phyloP scores from a whole-genome alignment of 345 rosid species.

The Brassica rapa region DNA sequence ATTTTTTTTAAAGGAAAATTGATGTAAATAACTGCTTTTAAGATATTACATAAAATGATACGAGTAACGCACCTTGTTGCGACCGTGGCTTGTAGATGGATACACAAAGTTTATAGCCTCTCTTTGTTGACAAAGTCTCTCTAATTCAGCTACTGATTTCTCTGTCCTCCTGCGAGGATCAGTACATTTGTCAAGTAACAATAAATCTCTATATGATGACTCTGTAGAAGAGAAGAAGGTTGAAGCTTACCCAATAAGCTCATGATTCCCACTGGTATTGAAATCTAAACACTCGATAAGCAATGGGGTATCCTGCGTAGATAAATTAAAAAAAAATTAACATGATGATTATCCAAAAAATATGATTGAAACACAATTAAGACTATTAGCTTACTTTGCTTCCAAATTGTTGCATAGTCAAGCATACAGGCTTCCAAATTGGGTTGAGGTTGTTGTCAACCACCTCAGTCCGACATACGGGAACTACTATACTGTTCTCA shows the following conservation, averaged over 20 bases:
- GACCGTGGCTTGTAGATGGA: constrained; percentile 45
- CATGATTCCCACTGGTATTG: constrained; percentile 68
- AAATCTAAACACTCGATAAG: constrained; percentile 85
- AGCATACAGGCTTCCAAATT: constrained; percentile 59
- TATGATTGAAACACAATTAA: background rate
- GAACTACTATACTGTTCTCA: constrained; percentile 56
- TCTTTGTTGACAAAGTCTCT: constrained; percentile 56
- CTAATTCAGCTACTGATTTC: constrained; percentile 68
- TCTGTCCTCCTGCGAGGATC: constrained; percentile 56
- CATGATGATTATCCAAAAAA: background rate
- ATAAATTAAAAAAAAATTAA: background rate
- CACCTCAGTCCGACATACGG: constrained; percentile 82
- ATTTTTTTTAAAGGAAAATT: background rate
- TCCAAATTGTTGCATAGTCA: constrained; percentile 80
- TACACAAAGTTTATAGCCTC: constrained; percentile 51
- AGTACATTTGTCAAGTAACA: constrained; percentile 6
- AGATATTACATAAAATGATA: background rate
- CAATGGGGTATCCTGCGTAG: constrained; percentile 67
- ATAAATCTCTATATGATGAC: constrained; percentile 9
- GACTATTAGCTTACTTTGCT: constrained; percentile 62
- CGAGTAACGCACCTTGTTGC: constrained; percentile 57
- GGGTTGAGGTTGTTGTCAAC: constrained; percentile 76
- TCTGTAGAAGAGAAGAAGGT: background rate
- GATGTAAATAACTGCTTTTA: background rate
- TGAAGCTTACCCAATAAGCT: constrained; percentile 61